Evolutionary conservation across 2,329 filamentous ascomycete genomes (phyloP), one percentile per base, ranked within the genome.

Genomic region (Calcarisporium arbuscula): DNA sequence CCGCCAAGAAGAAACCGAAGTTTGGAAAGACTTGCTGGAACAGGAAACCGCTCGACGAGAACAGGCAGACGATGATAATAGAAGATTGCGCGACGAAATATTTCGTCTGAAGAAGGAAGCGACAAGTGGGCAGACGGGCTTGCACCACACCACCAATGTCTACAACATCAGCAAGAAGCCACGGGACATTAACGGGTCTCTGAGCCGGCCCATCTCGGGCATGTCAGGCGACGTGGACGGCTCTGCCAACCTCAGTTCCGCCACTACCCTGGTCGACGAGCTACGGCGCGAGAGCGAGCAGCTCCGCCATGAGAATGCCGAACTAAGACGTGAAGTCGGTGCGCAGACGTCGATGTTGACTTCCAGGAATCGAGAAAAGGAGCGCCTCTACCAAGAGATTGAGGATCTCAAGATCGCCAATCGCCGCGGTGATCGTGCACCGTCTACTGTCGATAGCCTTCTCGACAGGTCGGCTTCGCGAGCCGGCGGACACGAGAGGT

Each of bases 301-400:
- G 47, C 65, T 96, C 19, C 82, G 85, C 33, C 87, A 90, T 53
- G 90, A 96, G 52, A 96, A 95, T 50, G 86, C 87, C 4, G 90
- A 95, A 56, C 62, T 98, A 20, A 79, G 90, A 34, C 83, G 89
- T 35, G 89, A 96, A 58, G 85, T 96, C 19, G 87, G 89, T 41
- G 92, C 92, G 4, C 92, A 98, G 57, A 94, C 89, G 1, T 95
- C 89, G 0, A 96, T 98, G 87, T 73, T 98, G 21, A 95, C 90
- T 2, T 96, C 92, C 22, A 77, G 92, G 17, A 95, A 95, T 52
- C 83, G 88, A 18, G 92, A 98, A 55, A 94, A 95, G 54, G 89
- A 96, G 55, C 79, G 88, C 5, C 70, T 98, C 8, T 94, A 96
- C 57, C 87, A 95, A 54, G 90, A 98, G 56, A 96, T 96, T 43